Base-by-base conservation (phyloP, 331 rosid genomes). In the Cydonia oblonga region DNA sequence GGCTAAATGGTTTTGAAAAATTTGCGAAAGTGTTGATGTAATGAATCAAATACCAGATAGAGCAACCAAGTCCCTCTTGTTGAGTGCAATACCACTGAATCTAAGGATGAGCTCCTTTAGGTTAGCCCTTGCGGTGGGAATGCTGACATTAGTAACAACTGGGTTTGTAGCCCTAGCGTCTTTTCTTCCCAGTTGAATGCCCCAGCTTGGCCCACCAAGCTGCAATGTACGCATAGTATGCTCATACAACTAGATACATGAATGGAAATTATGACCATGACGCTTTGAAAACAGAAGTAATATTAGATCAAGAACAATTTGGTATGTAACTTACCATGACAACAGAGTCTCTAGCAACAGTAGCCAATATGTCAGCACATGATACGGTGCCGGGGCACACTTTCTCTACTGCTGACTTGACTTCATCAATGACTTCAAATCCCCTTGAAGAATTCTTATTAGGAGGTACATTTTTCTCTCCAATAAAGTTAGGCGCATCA, bases 331-430 rank as follows among this genome's bases (percentile, higher is more conserved):
- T 46, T 13, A 73, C 77, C 49, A 35, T 23, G 44, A 24, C 63
- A 46, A 64, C 70, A 13, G 70, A 49, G 62, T 64, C 76, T 52
- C 70, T 63, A 9, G 53, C 54, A 19, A 22, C 53, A 30, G 46
- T 16, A 10, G 70, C 77, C 7, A 73, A 13, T 29, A 73, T 51
- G 13, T 73, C 77, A 5, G 77, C 70, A 30, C 77, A 64, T 7
- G 70, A 73, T 18, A 73, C 54, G 2, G 19, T 24, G 19, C 26
- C 77, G 16, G 53, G 53, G 52, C 64, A 63, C 32, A 23, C 20
- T 12, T 13, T 46, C 62, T 73, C 70, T 29, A 29, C 29, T 1
- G 44, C 51, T 12, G 60, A 44, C 58, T 73, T 73, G 29, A 73
- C n/a, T 20, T 20, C 28, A 61, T 73, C 77, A 12, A 49, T 44